phyloP scores from a whole-genome alignment of 495 filamentous ascomycete genomes.

The Darksidea phi region DNA sequence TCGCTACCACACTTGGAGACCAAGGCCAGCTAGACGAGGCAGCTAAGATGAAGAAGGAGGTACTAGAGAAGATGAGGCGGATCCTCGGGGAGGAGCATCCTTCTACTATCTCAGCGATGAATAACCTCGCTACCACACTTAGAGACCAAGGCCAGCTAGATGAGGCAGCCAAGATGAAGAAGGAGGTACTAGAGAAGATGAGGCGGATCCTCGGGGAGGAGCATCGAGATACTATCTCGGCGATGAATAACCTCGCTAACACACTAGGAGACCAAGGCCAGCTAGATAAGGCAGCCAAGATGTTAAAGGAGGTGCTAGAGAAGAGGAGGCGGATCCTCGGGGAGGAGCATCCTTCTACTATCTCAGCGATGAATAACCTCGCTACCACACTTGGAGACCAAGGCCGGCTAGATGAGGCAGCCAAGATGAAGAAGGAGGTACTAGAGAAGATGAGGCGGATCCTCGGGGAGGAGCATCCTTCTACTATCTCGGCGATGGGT shows the following conservation, averaged over 20 bases:
- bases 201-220: background rate
- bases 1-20: conserved; percentile 8
- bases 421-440: no score
- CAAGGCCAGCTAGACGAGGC: conserved; percentile 22
- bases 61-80: background rate
- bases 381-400: conserved; percentile 9
- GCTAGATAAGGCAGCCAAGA: no score
- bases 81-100: conserved; percentile 1
- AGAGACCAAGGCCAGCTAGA: conserved; percentile 15
- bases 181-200: conserved; percentile 1
- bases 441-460: no score
- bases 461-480: background rate
- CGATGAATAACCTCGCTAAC: conserved; percentile 4
- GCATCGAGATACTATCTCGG: conserved; percentile 11
- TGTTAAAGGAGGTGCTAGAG: no score
- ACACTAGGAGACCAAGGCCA: background rate
- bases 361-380: conserved; percentile 20
- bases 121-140: conserved; percentile 17
- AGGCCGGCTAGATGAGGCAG: conserved; percentile 17
- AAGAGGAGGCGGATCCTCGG: no score
- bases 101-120: conserved; percentile 14
- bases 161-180: conserved; percentile 16
- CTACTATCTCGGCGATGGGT: conserved; percentile 14
- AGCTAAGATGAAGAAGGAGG: conserved; percentile 7
- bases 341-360: conserved; percentile 9